Evolutionary conservation across 1,284 basidiomycete genomes (phyloP).

Genomic region (Filobasidium uniguttulatum): DNA sequence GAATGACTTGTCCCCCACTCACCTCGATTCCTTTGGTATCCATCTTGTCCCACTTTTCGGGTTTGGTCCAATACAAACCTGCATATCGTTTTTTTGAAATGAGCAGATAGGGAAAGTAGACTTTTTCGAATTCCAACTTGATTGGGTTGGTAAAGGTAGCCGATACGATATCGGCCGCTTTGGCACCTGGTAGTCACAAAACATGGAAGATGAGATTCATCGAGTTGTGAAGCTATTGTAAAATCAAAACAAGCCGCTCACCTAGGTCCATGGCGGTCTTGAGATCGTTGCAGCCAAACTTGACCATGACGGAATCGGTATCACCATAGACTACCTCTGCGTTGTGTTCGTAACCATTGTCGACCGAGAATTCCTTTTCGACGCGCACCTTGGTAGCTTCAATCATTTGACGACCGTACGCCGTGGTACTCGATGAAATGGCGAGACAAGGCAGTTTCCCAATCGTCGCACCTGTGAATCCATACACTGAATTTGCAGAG

Average conservation of each 20-base stretch:
- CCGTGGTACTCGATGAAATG: conserved; percentile 83
- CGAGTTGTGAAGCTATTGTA: neutral
- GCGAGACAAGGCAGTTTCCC: conserved; percentile 85
- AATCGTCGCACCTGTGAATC: conserved; percentile 88
- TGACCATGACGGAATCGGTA: conserved; percentile 95
- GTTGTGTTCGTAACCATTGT: conserved; percentile 71
- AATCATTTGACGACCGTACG: conserved; percentile 95
- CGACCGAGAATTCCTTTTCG: conserved; percentile 68
- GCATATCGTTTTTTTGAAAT: conserved; percentile 97
- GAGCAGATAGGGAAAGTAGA: conserved; percentile 89
- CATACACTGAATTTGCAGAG: conserved; percentile 93
- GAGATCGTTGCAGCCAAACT: conserved; percentile 77
- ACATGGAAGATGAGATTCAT: no score
- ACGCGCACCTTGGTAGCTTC: conserved; percentile 87
- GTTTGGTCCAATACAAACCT: conserved; percentile 84
- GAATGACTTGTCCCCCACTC: conserved; percentile 20
- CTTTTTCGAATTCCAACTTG: conserved; percentile 96
- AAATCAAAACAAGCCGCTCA: conserved; percentile 30
- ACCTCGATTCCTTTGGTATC: conserved; percentile 97
- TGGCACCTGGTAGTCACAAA: conserved; percentile 48
- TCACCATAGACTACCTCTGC: conserved; percentile 92
- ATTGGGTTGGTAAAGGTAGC: conserved; percentile 82
- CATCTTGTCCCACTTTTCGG: conserved; percentile 95
- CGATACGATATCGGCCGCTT: conserved; percentile 89
- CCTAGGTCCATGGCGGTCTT: conserved; percentile 74